phyloP scores from a whole-genome alignment of 768 basidiomycete genomes.

The Leccinum arenicola region DNA sequence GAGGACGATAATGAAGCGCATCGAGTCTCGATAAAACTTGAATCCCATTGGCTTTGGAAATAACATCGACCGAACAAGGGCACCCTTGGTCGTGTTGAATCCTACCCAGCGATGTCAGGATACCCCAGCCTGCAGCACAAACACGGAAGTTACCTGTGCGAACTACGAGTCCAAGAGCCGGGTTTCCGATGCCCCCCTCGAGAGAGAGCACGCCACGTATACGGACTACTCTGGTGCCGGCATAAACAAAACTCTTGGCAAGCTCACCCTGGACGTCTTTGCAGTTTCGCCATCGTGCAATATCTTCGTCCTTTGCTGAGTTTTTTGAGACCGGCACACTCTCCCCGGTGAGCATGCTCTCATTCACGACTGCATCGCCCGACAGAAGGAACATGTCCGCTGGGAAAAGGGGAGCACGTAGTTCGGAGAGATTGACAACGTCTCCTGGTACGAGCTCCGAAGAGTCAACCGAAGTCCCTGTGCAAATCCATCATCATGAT shows the following conservation, averaged over 20 bases:
- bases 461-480: slow-evolving; percentile 75
- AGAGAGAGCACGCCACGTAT: slow-evolving; percentile 61
- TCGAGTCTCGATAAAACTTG: slow-evolving; percentile 95
- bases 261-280: slow-evolving; percentile 59
- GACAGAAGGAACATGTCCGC: slow-evolving; percentile 91
- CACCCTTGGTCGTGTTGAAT: slow-evolving; percentile 97
- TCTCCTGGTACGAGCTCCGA: slow-evolving; percentile 87
- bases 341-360: slow-evolving; percentile 99
- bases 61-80: slow-evolving; percentile 93
- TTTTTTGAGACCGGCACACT: slow-evolving; percentile 95
- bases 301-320: slow-evolving; percentile 76
- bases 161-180: slow-evolving; percentile 80
- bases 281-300: slow-evolving; percentile 65
- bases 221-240: slow-evolving; percentile 88
- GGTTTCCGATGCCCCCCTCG: slow-evolving; percentile 50
- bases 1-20: slow-evolving; percentile 87
- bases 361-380: slow-evolving; percentile 97
- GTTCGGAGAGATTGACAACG: slow-evolving; percentile 81
- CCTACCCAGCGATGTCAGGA: slow-evolving; percentile 41
- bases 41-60: slow-evolving; percentile 99
- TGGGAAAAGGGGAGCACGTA: slow-evolving; percentile 72
- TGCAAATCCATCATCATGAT: slow-evolving; percentile 3
- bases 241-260: slow-evolving; percentile 82
- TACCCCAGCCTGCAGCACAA: not conserved
- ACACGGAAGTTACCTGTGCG: slow-evolving; percentile 64